Conservation (phyloP, 164 flowering plant genomes). For the Amborella trichopoda region DNA sequence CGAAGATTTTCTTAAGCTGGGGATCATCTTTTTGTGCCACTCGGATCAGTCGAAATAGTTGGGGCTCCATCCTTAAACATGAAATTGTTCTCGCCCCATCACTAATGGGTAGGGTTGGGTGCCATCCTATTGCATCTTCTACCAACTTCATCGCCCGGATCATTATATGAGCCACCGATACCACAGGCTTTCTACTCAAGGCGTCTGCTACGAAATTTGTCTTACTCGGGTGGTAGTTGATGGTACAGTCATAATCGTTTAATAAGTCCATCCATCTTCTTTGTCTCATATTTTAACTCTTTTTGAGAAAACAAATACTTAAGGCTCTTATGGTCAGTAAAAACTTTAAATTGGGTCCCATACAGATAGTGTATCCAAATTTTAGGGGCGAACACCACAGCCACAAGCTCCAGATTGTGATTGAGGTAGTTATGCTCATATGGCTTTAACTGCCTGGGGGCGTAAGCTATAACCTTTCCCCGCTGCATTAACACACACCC, state of each 20-base stretch:
- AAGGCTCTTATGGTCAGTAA: not conserved
- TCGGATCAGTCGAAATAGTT: not conserved
- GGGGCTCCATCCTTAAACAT: not conserved
- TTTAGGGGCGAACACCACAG: not conserved
- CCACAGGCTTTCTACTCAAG: not conserved
- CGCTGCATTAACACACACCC: not conserved
- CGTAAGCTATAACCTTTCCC: not conserved
- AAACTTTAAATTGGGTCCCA: not conserved
- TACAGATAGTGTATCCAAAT: slow-evolving; percentile 3
- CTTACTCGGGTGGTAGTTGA: not conserved
- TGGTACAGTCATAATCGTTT: not conserved
- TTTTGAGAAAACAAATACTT: not conserved
- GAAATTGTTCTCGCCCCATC: not conserved
- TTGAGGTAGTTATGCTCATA: not conserved
- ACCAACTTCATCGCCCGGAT: not conserved
- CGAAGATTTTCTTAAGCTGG: not conserved
- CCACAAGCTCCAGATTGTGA: not conserved
- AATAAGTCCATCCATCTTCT: not conserved
- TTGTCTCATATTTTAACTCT: not conserved
- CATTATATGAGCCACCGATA: not conserved
- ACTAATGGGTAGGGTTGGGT: not conserved
- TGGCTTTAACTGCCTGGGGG: not conserved
- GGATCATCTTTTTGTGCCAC: not conserved
- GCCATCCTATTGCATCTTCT: not conserved
- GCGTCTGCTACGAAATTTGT: not conserved